Evolutionary conservation across 768 basidiomycete genomes (phyloP), one percentile per base, ranked within the genome.

Genomic region (Fomitopsis serialis): DNA sequence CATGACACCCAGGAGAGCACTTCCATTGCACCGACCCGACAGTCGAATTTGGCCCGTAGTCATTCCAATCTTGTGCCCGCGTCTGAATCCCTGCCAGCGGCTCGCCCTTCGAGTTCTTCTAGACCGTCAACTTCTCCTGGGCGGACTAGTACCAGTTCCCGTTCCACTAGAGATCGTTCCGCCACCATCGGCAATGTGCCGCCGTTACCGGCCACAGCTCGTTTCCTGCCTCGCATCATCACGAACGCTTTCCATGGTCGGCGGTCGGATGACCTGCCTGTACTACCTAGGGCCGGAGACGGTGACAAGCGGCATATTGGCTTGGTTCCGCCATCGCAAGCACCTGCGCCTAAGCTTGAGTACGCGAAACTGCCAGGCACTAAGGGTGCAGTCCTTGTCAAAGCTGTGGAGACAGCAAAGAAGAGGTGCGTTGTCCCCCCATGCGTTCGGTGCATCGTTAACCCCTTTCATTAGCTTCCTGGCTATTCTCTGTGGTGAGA

Each of bases 321-420:
- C 15, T 56, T 69, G 10, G 69, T 72, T 1, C 50, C 69, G 2
- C 62, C 75, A 8, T 68, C 75, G 3, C 84, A 81, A 56, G 70
- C 80, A 2, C 84, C 89, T 21, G 85, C 90, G 10, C 89, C 90
- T 1, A 92, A 93, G 66, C 69, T 95, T 36, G 92, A 95, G 67
- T 94, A 92, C 62, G 87, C 94, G 53, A 96, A 96, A 69, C 78
- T 96, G 10, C 92, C 93, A 2, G 88, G 92, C 23, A 96, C 92
- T 3, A 94, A 92, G 66, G 87, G 88, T 49, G 83, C 92, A 9
- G 63, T 93, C 17, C 71, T 90, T 64, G 79, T 96, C 46, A 92
- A 92, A 61, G 84, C 92, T 1, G 89, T 92, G 2, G 93, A 96
- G 70, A 96, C 92, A 4, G 80, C 79, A 53, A 92, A 85, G 74